Percentiles rank a stretch among this genome's conserved stretches.
Conservation (phyloP, 441 rosid species). For the Populus hybrid region DNA sequence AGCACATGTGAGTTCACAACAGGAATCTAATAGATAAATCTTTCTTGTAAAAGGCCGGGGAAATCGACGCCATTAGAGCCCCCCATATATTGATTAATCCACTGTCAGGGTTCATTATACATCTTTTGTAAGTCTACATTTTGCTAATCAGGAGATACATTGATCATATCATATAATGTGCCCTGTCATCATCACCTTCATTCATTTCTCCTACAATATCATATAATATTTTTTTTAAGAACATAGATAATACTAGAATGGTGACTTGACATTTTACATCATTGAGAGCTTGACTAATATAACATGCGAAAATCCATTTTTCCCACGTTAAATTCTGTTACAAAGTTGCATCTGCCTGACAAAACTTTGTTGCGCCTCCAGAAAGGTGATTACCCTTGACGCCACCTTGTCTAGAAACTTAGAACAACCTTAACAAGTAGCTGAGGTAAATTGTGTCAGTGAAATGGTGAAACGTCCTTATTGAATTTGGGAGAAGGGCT, state of each 20-base stretch:
- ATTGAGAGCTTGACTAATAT: not conserved
- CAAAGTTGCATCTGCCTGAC: slow-evolving; percentile 15
- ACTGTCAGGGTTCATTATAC: slow-evolving; percentile 24
- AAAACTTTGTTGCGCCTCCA: slow-evolving; percentile 4
- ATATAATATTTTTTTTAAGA: not conserved
- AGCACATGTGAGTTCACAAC: not conserved
- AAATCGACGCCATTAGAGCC: not conserved
- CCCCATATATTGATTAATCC: slow-evolving; percentile 14
- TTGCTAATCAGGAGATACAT: slow-evolving; percentile 11
- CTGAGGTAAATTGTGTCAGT: slow-evolving; percentile 8
- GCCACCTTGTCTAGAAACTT: not conserved
- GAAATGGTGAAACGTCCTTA: slow-evolving; percentile 26
- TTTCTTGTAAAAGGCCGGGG: not conserved
- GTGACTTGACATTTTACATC: not conserved
- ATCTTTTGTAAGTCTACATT: slow-evolving; percentile 23
- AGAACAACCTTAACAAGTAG: not conserved
- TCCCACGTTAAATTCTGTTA: not conserved
- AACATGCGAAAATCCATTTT: not conserved
- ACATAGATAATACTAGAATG: not conserved
- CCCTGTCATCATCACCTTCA: slow-evolving; percentile 17
- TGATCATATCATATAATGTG: not conserved
- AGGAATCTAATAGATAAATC: not conserved
- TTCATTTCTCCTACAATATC: too few species aligned
- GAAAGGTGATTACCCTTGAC: not conserved
- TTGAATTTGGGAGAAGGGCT: slow-evolving; percentile 59